A percentile compares a stretch with the other conserved stretches of the same genome.
These are phyloP conservation scores for Leucocoprinus leucothites DNA, from an alignment of 768 basidiomycete species.

Conservation along the genomic window DNA sequence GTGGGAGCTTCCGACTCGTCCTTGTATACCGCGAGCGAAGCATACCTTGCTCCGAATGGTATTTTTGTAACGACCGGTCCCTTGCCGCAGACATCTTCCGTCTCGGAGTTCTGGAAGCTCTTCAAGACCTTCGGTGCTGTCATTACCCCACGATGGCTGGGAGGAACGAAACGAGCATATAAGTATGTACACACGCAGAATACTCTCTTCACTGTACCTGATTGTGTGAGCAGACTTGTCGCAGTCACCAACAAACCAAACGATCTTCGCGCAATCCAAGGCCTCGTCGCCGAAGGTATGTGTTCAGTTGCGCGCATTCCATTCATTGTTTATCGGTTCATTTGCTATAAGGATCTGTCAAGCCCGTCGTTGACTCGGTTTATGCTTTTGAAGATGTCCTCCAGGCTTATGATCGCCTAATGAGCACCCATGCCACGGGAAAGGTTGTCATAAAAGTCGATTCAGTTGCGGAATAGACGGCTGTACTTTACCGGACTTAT, in stretches of 20 bases:
- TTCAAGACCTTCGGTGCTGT: constrained; percentile 31
- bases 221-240: constrained; percentile 27
- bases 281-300: constrained; percentile 41
- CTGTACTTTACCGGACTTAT: no score
- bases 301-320: background rate
- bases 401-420: constrained; percentile 59
- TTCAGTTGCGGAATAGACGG: constrained; percentile 13
- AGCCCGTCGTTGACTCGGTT: constrained; percentile 57
- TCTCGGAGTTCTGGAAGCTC: constrained; percentile 29
- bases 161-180: constrained; percentile 47
- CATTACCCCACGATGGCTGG: constrained; percentile 45
- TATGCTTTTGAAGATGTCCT: constrained; percentile 52
- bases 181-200: constrained; percentile 33
- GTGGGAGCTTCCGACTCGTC: constrained; percentile 45
- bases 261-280: constrained; percentile 32
- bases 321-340: background rate
- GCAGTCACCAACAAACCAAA: constrained; percentile 26
- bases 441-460: constrained; percentile 62
- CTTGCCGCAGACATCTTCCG: constrained; percentile 27
- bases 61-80: constrained; percentile 54
- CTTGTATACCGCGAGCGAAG: constrained; percentile 46
- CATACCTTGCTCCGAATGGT: constrained; percentile 54
- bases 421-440: constrained; percentile 55
- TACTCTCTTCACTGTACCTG: background rate
- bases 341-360: constrained; percentile 39